Evolutionary conservation across 306 rosid genomes (phyloP).

Genomic region (Ormosia semicastrata): DNA sequence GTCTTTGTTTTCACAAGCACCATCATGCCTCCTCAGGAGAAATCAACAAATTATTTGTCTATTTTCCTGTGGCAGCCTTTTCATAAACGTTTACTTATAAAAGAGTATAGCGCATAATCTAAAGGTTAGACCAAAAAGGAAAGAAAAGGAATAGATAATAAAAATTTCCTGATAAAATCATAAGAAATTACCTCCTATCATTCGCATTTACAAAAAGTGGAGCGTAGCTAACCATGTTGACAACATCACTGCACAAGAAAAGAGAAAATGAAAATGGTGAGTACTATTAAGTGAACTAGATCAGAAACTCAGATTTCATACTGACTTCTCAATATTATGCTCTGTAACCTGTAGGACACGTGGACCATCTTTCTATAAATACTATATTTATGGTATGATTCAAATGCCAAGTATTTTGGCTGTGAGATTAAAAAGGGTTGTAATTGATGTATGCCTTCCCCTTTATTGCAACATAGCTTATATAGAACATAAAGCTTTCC

Average conservation of each 20-base stretch:
- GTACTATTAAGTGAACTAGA: constrained; percentile 16
- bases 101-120: background rate
- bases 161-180: background rate
- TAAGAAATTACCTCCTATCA: constrained; percentile 59
- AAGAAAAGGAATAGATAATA: background rate
- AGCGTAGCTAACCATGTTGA: constrained; percentile 91
- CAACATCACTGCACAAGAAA: constrained; percentile 64
- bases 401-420: background rate
- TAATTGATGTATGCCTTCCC: background rate
- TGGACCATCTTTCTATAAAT: background rate
- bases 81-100: background rate
- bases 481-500: background rate
- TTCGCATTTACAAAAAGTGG: constrained; percentile 86
- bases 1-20: background rate
- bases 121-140: background rate
- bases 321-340: background rate
- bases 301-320: constrained; percentile 15
- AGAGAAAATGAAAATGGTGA: constrained; percentile 17
- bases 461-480: background rate
- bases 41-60: background rate
- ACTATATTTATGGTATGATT: background rate
- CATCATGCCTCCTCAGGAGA: background rate
- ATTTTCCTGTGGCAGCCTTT: background rate
- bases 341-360: background rate
- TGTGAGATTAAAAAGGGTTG: background rate